A percentile compares a stretch with the other conserved stretches of the same genome.
Conservation (phyloP, 169 alveolate genomes). For the Eimeria sp. region DNA sequence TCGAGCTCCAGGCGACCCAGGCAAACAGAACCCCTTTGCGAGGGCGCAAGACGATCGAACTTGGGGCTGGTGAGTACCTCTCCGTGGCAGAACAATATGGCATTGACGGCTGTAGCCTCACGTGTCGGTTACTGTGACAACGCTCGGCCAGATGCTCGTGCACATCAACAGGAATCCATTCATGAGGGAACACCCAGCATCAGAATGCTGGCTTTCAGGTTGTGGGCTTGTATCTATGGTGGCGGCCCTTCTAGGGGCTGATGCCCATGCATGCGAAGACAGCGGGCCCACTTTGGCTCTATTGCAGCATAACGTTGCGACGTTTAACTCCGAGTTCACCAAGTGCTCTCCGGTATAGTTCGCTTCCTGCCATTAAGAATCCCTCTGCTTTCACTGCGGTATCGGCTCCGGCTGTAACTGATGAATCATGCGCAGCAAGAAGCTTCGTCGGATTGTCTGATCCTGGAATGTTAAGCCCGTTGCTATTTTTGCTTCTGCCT, state of each 20-base stretch:
- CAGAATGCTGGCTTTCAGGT: conserved; percentile 21
- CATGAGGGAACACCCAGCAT: background rate
- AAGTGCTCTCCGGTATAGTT: conserved; percentile 48
- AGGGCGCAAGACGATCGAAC: conserved; percentile 68
- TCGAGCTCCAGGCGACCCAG: conserved; percentile 64
- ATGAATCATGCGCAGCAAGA: background rate
- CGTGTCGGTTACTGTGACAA: background rate
- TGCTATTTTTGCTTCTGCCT: background rate
- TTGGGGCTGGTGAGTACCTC: conserved; percentile 58
- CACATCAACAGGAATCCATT: background rate
- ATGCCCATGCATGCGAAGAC: conserved; percentile 69
- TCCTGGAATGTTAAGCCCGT: background rate
- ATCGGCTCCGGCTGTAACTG: background rate
- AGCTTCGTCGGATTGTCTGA: background rate
- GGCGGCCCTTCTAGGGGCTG: conserved; percentile 71
- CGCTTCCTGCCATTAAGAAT: background rate
- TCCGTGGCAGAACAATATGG: background rate
- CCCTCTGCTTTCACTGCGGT: background rate
- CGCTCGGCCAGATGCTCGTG: background rate
- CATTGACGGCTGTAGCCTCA: background rate
- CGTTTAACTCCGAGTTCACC: conserved; percentile 61
- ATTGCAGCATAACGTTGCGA: conserved; percentile 45
- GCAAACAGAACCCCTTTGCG: conserved; percentile 22
- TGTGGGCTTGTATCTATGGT: conserved; percentile 75
- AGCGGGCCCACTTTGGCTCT: conserved; percentile 34